Percentiles rank a stretch among this genome's conserved stretches.
Evolutionary conservation across 495 filamentous ascomycete species (phyloP).

Genomic region (Aspergillus sparsus): DNA sequence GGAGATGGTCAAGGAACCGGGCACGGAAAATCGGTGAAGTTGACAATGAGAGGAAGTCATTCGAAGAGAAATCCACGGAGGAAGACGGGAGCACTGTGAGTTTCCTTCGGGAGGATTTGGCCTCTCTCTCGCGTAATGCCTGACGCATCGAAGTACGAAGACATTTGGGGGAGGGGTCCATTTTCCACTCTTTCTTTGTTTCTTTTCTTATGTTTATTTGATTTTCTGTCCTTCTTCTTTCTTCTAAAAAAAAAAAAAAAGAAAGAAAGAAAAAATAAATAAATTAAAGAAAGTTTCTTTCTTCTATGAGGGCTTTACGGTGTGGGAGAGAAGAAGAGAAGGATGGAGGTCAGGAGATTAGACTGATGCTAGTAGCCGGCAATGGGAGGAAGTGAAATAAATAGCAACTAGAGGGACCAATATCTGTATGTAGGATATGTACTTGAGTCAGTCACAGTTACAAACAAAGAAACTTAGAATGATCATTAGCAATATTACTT

Average conservation of each 20-base stretch:
- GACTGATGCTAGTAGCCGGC: too few species aligned
- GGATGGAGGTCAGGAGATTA: too few species aligned
- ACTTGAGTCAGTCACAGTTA: not conserved
- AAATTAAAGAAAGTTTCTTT: not conserved
- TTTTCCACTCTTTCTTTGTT: not conserved
- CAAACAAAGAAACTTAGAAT: not conserved
- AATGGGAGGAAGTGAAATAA: too few species aligned
- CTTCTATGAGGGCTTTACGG: not conserved
- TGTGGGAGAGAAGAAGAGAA: too few species aligned
- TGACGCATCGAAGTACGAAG: conserved; percentile 40
- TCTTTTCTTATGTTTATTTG: not conserved
- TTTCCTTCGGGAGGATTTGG: conserved; percentile 48
- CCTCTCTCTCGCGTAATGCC: conserved; percentile 42
- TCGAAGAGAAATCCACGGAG: conserved; percentile 49
- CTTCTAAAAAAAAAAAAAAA: not conserved
- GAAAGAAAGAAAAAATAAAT: not conserved
- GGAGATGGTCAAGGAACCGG: conserved; percentile 35
- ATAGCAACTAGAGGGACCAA: too few species aligned
- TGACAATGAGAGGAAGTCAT: conserved; percentile 50
- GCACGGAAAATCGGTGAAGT: conserved; percentile 35
- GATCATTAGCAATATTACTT: not conserved
- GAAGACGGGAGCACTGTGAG: conserved; percentile 39
- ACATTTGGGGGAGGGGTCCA: conserved; percentile 22
- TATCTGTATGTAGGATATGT: too few species aligned
- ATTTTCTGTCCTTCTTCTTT: not conserved